phyloP scores from a whole-genome alignment of 257 asterid genomes.

The Craterostigma plantagineum region DNA sequence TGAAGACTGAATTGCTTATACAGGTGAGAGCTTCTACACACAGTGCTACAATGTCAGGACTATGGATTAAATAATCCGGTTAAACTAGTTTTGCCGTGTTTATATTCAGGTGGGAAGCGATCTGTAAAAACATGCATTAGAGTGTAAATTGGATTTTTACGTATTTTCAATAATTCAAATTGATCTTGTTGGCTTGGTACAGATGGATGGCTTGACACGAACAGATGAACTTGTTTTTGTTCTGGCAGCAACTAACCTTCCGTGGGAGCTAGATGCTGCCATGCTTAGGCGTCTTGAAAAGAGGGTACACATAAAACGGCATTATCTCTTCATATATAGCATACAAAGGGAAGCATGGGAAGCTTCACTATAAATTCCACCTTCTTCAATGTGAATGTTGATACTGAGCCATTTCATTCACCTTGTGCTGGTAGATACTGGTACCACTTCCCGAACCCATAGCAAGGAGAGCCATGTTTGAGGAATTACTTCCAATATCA shows the following conservation, averaged over 20 bases:
- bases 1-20: conserved; percentile 89
- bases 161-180: conserved; percentile 8
- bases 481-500: conserved; percentile 56
- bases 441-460: conserved; percentile 95
- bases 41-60: too few species aligned
- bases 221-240: conserved; percentile 94
- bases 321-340: neutral
- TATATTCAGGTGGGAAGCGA: too few species aligned
- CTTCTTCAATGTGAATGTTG: too few species aligned
- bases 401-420: conserved; percentile 2
- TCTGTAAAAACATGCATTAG: too few species aligned
- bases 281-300: conserved; percentile 99
- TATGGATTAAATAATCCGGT: too few species aligned
- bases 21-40: conserved; percentile 32
- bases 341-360: neutral
- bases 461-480: conserved; percentile 88
- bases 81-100: too few species aligned
- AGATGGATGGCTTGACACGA: conserved; percentile 97
- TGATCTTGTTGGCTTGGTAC: conserved; percentile 28
- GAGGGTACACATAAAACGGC: conserved; percentile 55
- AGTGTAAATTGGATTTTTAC: neutral
- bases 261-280: conserved; percentile 98
- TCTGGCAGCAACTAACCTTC: conserved; percentile 96
- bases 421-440: conserved; percentile 45
- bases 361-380: too few species aligned